phyloP scores from a whole-genome alignment of 768 basidiomycete genomes.

The Russula sp. region DNA sequence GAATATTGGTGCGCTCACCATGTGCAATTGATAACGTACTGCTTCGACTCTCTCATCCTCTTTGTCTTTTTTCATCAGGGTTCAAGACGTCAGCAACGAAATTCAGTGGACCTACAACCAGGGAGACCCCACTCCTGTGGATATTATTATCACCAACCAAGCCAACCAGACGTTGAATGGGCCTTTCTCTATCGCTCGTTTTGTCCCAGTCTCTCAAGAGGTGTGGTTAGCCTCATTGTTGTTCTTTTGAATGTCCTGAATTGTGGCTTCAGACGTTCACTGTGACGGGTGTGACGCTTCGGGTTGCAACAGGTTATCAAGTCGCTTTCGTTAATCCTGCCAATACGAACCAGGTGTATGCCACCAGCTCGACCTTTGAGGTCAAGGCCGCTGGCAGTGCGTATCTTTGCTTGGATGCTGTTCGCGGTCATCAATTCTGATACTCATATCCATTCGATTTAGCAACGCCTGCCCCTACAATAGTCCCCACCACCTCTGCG shows the following conservation, averaged over 20 bases:
- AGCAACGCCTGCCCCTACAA: conserved; percentile 16
- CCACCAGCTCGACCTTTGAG: conserved; percentile 31
- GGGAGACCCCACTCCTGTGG: conserved; percentile 33
- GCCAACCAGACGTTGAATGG: conserved; percentile 34
- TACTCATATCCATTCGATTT: not conserved
- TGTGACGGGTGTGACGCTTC: conserved; percentile 36
- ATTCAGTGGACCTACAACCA: conserved; percentile 32
- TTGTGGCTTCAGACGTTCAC: conserved; percentile 16
- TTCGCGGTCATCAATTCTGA: not conserved
- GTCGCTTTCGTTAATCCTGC: conserved; percentile 34
- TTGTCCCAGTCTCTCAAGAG: conserved; percentile 29
- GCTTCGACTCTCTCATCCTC: not conserved
- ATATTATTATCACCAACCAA: conserved; percentile 32
- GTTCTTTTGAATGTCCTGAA: conserved; percentile 19
- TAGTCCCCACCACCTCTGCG: not conserved
- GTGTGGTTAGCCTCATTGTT: conserved; percentile 19
- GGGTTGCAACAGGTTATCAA: conserved; percentile 28
- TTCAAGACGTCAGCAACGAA: conserved; percentile 32
- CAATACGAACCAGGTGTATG: conserved; percentile 32
- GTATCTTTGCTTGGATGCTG: conserved; percentile 19
- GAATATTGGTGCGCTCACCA: conserved; percentile 30
- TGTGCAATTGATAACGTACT: not conserved
- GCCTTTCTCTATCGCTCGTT: conserved; percentile 32
- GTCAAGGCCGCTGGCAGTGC: conserved; percentile 36
- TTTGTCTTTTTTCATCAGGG: conserved; percentile 26